Evolutionary conservation across 305 asterid species (phyloP), one percentile per base, ranked within the genome.

Genomic region (Ajuga reptans): DNA sequence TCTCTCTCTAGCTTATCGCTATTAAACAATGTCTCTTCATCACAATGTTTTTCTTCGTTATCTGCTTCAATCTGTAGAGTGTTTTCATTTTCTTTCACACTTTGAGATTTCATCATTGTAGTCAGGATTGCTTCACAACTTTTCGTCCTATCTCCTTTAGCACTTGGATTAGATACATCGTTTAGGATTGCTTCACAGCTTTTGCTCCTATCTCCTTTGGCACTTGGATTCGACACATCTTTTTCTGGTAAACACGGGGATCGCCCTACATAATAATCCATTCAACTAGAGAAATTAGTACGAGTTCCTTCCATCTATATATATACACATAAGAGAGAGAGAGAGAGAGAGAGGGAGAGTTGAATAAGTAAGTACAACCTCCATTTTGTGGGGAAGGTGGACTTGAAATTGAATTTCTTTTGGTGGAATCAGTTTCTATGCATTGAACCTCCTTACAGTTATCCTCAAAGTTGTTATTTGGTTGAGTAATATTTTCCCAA

Each of bases 401-500:
- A 16, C 54, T 72, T 31, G 80, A 72, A 34, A 66, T 46, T 3
- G 36, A 29, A 53, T 63, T 69, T 21, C 74, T 64, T 50, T 58
- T 37, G 73, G 53, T 41, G 27, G 70, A 65, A 41, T 84, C 85
- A 5, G 51, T 74, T 74, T 84, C 96, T 42, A 86, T 79, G 59
- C 88, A 82, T 69, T 81, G 87, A 47, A 89, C 93, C 61, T 89
- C 94, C 84, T 82, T 87, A 80, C 86, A 79, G 68, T 39, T 76
- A 45, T 86, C 92, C 61, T 79, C 89, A 24, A 63, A 71, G 46
- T 69, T 69, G 29, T 69, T 66, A 49, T 74, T 62, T 78, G 78
- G 78, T 66, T 80, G 85, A 64, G 83, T 73, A 41, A 77, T 80
- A 81, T 87, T 91, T 72, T 93, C 99, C 99, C 99, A 91, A 21